Conservation (phyloP, 2,329 filamentous ascomycete species). For the Aspergillus spinulosporus region DNA sequence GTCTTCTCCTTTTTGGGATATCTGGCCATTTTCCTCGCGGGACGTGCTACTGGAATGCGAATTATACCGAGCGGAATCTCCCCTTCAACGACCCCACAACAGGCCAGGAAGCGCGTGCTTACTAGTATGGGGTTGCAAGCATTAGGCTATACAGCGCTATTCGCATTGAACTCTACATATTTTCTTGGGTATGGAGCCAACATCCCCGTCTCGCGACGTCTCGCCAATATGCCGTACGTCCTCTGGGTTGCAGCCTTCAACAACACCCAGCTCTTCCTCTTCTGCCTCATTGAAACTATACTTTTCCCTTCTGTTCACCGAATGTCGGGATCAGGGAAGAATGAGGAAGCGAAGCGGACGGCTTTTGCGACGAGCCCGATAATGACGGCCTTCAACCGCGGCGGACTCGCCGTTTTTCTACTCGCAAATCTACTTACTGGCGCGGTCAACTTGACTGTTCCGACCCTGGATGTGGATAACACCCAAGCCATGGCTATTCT, state of each 20-base stretch:
- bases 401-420: conserved; percentile 82
- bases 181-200: conserved; percentile 64
- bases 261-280: conserved; percentile 74
- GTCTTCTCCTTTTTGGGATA: conserved; percentile 95
- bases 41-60: conserved; percentile 78
- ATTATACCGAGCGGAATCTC: conserved; percentile 66
- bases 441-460: conserved; percentile 80
- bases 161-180: conserved; percentile 67
- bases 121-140: conserved; percentile 66
- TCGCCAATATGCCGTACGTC: conserved; percentile 92
- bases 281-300: conserved; percentile 72
- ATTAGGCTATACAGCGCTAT: conserved; percentile 68
- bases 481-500: conserved; percentile 71
- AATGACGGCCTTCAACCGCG: conserved; percentile 82
- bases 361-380: conserved; percentile 74
- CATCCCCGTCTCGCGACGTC: conserved; percentile 76
- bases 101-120: conserved; percentile 58
- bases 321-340: conserved; percentile 50
- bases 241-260: conserved; percentile 94
- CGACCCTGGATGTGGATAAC: conserved; percentile 71
- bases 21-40: conserved; percentile 88
- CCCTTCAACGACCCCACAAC: conserved; percentile 45
- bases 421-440: conserved; percentile 88
- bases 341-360: conserved; percentile 64
- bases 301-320: conserved; percentile 74